Evolutionary conservation across 169 alveolate species (phyloP), one percentile per base, ranked within the genome.

Genomic region (Cryptosporidium parvum): DNA sequence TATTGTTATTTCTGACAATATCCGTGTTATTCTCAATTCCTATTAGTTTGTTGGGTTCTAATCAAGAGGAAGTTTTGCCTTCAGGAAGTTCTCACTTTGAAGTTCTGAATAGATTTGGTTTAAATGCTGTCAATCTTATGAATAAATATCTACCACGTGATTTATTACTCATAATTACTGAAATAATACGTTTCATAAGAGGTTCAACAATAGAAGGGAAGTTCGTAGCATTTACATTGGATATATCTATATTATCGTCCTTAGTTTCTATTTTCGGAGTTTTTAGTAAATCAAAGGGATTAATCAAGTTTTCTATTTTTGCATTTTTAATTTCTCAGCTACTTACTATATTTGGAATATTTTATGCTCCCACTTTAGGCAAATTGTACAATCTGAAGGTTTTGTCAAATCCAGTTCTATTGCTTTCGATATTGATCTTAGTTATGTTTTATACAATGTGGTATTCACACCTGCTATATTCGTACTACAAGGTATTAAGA

Each of bases 391-490:
- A 42, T 80, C 26, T 80, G 1, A 39, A 53, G 26, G 16, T 26
- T 48, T 45, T 80, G 14, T 44, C 65, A 8, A 61, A 39, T 21
- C 80, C 56, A 4, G 80, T 80, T 7, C 2, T 80, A 61, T 62
- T 80, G 62, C 75, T 80, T 29, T 16, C 59, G 5, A 45, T 73
- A 18, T n/a, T 73, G 48, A 26, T 42, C 18, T 37, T 58, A 10
- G 70, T 56, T 29, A 73, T 73, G 31, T 73, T 56, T 18, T 80
- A 45, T 53, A 42, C 75, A 6, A 65, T 65, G 75, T 80, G 89
- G 89, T 80, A 59, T 9, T 21, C 75, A 0, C 89, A 80, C n/a
- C 62, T 80, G 37, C 18, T 80, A 62, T 80, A 80, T 45, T 80
- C 89, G 18, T 48, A 58, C 37, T 80, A 62, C 67, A 80, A 80